Evolutionary conservation across 495 filamentous ascomycete species (phyloP).

Genomic region (Platismatia glauca): DNA sequence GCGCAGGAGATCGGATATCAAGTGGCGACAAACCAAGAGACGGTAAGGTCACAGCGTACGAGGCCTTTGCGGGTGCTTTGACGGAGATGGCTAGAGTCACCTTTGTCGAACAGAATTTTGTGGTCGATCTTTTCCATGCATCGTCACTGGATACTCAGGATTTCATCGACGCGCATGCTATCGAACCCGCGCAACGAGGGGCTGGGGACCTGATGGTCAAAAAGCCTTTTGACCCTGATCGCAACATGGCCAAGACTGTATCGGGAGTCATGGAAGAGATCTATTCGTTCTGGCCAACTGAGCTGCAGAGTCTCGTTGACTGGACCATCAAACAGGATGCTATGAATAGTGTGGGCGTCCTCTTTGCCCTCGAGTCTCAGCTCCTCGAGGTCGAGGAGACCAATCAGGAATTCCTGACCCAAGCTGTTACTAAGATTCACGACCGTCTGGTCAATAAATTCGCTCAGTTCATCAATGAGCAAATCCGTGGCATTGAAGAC

Average conservation of each 20-base stretch:
- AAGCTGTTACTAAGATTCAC: slow-evolving; percentile 69
- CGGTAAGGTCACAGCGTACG: slow-evolving; percentile 62
- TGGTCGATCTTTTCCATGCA: slow-evolving; percentile 87
- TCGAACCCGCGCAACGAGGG: slow-evolving; percentile 56
- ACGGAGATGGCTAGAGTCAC: slow-evolving; percentile 71
- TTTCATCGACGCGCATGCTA: slow-evolving; percentile 68
- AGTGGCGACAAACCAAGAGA: slow-evolving; percentile 53
- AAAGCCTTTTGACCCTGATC: slow-evolving; percentile 73
- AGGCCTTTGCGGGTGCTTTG: slow-evolving; percentile 73
- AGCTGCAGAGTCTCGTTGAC: slow-evolving; percentile 72
- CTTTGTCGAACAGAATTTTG: slow-evolving; percentile 87
- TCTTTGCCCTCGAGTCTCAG: slow-evolving; percentile 69
- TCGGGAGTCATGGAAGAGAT: slow-evolving; percentile 78
- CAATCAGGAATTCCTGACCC: slow-evolving; percentile 83
- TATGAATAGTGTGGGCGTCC: slow-evolving; percentile 82
- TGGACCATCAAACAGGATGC: slow-evolving; percentile 76
- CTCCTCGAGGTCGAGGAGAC: slow-evolving; percentile 71
- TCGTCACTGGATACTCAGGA: slow-evolving; percentile 66
- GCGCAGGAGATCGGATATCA: slow-evolving; percentile 51
- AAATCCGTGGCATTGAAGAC: slow-evolving; percentile 90
- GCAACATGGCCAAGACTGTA: slow-evolving; percentile 68
- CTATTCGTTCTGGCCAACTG: slow-evolving; percentile 69
- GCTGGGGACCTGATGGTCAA: slow-evolving; percentile 61
- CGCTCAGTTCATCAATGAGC: slow-evolving; percentile 84
- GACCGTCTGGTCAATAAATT: slow-evolving; percentile 67